phyloP scores from a whole-genome alignment of 1,284 basidiomycete species.

The Boletellus sp. region DNA sequence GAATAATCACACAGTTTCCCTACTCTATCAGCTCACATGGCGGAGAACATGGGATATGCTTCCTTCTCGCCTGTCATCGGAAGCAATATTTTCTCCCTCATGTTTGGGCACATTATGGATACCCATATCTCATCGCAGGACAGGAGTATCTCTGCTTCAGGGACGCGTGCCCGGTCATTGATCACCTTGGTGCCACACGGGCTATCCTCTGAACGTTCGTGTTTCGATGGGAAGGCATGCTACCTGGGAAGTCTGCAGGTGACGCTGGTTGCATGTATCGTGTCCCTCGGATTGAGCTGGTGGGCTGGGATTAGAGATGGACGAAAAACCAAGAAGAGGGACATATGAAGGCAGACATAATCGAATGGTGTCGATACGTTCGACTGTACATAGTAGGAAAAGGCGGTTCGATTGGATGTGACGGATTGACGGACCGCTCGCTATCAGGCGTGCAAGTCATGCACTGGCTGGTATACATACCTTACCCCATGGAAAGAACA shows the following conservation, averaged over 20 bases:
- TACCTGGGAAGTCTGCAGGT: conserved; percentile 44
- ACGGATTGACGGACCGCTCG: no score
- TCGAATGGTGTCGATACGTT: no score
- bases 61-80: conserved; percentile 75
- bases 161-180: conserved; percentile 3
- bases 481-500: no score
- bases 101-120: conserved; percentile 80
- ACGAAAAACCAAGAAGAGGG: conserved; percentile 10
- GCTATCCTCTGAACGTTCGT: conserved; percentile 38
- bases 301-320: conserved; percentile 44
- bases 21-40: conserved; percentile 53
- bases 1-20: not conserved
- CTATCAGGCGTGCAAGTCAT: no score
- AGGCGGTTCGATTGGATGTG: no score
- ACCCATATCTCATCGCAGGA: conserved; percentile 40
- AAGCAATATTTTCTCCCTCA: conserved; percentile 80
- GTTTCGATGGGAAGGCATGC: conserved; percentile 45
- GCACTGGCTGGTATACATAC: no score
- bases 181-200: conserved; percentile 15
- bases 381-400: not conserved
- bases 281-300: conserved; percentile 42
- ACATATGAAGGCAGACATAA: no score
- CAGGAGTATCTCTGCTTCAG: not conserved
- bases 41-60: conserved; percentile 85
- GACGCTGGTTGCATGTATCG: conserved; percentile 42